Evolutionary conservation across 2,329 filamentous ascomycete genomes (phyloP), one percentile per base, ranked within the genome.

Genomic region (Phyllosticta citribraziliensis): DNA sequence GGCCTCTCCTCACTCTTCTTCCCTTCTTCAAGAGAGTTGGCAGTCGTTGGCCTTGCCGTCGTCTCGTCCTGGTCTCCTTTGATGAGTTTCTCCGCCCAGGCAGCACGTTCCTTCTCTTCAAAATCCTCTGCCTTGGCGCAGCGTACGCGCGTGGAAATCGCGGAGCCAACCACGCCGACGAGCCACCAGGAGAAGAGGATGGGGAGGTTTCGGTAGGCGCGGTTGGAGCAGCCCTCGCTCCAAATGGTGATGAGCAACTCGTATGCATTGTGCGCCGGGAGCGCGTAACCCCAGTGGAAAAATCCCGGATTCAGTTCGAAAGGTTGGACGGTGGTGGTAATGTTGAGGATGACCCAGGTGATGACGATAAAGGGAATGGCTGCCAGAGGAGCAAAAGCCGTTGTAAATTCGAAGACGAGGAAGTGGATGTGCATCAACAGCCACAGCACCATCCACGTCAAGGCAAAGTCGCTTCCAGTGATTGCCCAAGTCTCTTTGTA

Each of bases 311-410:
- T 69, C 2, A 78, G 65, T 56, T 75, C 73, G 19, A 78, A 74
- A 0, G 77, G 76, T 5, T 73, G 65, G 27, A 78, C 64, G 19
- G 74, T 72, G 1, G 70, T 73, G 0, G 74, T 68, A 12, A 78
- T 66, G 60, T 78, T 79, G 22, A 70, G 8, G 12, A 78, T 67
- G 14, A 78, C 63, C 77, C 77, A 79, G 0, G 70, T 66, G 6
- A 79, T 68, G n/a, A 78, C 64, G 12, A 72, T 71, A 69, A 78
- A 75, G 1, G 77, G 77, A 10, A 78, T 66, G 62, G 69, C 74
- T 0, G 67, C 65, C 20, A 69, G 63, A 0, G 75, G 70, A 2
- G 77, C 54, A 68, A 74, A 76, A 47, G 73, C 67, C 0, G 75
- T 73, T 55, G 74, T 70, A 14, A 71, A 66, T 60, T 79, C 77